phyloP scores from a whole-genome alignment of 164 flowering plant genomes.

The Vitis cinerea region DNA sequence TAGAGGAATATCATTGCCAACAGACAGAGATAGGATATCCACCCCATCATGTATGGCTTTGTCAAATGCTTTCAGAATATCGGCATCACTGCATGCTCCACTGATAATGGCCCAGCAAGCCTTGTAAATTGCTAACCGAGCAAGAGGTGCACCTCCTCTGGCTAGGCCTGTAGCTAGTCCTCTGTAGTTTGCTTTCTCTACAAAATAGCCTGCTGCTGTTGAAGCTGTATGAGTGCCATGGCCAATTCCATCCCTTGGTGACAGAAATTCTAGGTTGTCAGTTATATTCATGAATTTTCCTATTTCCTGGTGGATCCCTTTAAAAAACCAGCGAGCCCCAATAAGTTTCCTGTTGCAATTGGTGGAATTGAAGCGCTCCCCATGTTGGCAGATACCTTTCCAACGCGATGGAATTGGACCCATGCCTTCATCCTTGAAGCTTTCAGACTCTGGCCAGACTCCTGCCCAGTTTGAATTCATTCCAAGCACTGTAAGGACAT shows the following conservation, averaged over 20 bases:
- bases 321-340: slow-evolving; percentile 34
- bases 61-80: slow-evolving; percentile 34
- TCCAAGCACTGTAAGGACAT: background rate
- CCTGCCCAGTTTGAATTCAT: slow-evolving; percentile 18
- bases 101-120: slow-evolving; percentile 26
- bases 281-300: slow-evolving; percentile 4
- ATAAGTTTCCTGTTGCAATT: slow-evolving; percentile 38
- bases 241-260: slow-evolving; percentile 31
- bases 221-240: slow-evolving; percentile 44
- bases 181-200: slow-evolving; percentile 14
- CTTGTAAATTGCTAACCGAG: slow-evolving; percentile 40
- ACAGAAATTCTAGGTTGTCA: slow-evolving; percentile 12
- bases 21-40: slow-evolving; percentile 26
- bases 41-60: slow-evolving; percentile 39
- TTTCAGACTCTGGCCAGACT: slow-evolving; percentile 47
- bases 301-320: slow-evolving; percentile 14
- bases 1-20: slow-evolving; percentile 16
- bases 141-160: slow-evolving; percentile 41
- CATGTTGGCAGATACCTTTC: slow-evolving; percentile 40
- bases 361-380: slow-evolving; percentile 23
- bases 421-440: slow-evolving; percentile 34
- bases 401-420: slow-evolving; percentile 39
- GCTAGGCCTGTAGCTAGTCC: slow-evolving; percentile 31
- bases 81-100: slow-evolving; percentile 17
- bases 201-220: slow-evolving; percentile 33